phyloP scores from a whole-genome alignment of 2,329 filamentous ascomycete species.

The Macrophomina phaseolina region DNA sequence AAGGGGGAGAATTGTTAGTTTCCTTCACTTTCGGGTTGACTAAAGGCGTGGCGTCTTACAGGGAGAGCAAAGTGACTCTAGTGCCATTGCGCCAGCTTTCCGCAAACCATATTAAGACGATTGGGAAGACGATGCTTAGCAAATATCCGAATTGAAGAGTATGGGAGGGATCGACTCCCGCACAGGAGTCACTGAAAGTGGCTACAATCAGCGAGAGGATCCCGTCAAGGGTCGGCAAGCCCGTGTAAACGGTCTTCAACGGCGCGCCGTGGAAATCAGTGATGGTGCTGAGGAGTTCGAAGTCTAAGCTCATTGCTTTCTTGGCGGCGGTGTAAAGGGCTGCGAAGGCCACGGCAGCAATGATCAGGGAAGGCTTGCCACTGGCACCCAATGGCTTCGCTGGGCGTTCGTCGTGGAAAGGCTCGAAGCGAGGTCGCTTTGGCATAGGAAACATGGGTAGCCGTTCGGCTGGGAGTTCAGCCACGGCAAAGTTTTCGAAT shows the following conservation, averaged over 20 bases:
- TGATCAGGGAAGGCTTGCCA: background rate
- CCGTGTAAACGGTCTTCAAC: background rate
- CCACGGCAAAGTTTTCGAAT: background rate
- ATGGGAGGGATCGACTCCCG: background rate
- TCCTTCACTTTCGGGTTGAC: too few species aligned
- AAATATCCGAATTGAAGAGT: constrained; percentile 20
- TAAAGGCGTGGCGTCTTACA: background rate
- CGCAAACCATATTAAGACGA: constrained; percentile 25
- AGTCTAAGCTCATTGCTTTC: background rate
- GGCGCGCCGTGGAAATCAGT: background rate
- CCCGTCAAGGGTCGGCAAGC: background rate
- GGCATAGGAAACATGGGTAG: constrained; percentile 15
- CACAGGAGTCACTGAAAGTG: background rate
- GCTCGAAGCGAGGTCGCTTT: constrained; percentile 9
- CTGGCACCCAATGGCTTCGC: constrained; percentile 3
- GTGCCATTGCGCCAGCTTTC: constrained; percentile 21
- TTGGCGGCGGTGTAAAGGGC: background rate
- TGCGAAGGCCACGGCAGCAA: background rate
- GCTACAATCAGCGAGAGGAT: background rate
- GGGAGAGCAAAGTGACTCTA: background rate
- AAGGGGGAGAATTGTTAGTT: background rate
- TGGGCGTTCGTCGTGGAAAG: constrained; percentile 22
- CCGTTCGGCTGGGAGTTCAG: background rate
- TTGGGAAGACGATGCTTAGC: background rate
- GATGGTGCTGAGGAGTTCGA: background rate